phyloP scores from a whole-genome alignment of 2,329 filamentous ascomycete species.

The Metarhizium robertsii region DNA sequence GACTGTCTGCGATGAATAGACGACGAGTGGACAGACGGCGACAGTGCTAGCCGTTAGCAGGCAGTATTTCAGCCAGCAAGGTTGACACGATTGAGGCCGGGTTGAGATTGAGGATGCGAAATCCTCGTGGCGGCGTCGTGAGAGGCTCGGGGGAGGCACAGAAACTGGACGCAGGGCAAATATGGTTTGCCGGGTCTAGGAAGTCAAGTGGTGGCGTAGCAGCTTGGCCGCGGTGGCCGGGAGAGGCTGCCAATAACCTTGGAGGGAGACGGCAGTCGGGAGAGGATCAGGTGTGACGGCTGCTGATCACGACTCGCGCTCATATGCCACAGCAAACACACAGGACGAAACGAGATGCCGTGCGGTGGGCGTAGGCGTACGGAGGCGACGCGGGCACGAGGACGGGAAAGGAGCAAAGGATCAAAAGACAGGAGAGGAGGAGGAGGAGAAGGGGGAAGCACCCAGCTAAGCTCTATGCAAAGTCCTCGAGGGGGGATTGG shows the following conservation, averaged over 20 bases:
- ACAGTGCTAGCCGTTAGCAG: not conserved
- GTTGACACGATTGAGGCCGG: not conserved
- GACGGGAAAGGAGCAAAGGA: slow-evolving; percentile 1
- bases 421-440: slow-evolving; percentile 8
- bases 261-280: not conserved
- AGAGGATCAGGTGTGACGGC: slow-evolving; percentile 5
- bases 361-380: not conserved
- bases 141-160: not conserved
- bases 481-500: slow-evolving; percentile 2
- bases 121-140: not conserved
- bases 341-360: not conserved
- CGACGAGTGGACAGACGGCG: not conserved
- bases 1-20: not conserved
- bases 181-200: not conserved
- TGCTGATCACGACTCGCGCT: slow-evolving; percentile 7
- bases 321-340: slow-evolving; percentile 2
- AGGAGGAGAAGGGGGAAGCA: slow-evolving; percentile 9
- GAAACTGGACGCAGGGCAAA: not conserved
- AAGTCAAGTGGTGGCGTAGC: slow-evolving; percentile 8
- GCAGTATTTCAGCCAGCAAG: not conserved
- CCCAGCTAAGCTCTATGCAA: not conserved
- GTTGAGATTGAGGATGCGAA: not conserved
- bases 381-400: not conserved
- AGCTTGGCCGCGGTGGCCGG: slow-evolving; percentile 7
- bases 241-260: slow-evolving; percentile 10